Evolutionary conservation across 371 early-diverging fungal species (phyloP), one percentile per base, ranked within the genome.

Genomic region (Mucor plumbeus): DNA sequence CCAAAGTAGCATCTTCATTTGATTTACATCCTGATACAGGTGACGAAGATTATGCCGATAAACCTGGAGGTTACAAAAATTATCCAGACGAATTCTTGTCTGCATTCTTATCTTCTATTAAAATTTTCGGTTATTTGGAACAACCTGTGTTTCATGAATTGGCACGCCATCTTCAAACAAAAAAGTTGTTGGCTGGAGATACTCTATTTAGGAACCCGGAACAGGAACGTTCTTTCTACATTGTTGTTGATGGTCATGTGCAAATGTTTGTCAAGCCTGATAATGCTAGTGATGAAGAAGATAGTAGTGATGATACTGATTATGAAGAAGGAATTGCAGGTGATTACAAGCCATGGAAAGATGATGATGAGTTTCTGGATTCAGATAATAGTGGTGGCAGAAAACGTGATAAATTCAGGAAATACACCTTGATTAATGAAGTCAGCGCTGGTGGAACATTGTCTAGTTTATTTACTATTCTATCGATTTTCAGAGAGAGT

Each of bases 91-190:
- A 94, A 68, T 92, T 95, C 64, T 76, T 94, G 59, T 89, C 90
- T 48, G 92, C 92, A 1, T 94, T 96, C 69, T 82, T 96, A 59
- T 87, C 90, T 1, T 88, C 90, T 14, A 97, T 97, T 78, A 96
- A 96, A 75, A 93, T 97, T n/a, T 98, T 99, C 87, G 97, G 97
- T 1, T 97, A 97, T 72, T 83, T 99, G 39, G 99, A 99, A 65
- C 88, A 94, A 69, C 95, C 95, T 7, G 97, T 99, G 47, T 96
- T 99, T 78, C 94, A 94, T 79, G 97, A 98, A 74, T 85, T 98
- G 39, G 92, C 95, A 6, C 81, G 95, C 34, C 91, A 93, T 71
- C 76, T 94, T 58, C 93, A 95, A 74, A 96, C 95, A 0, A 90
- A 91, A 47, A 90, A 93, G 39, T 74, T 96, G 59, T 80, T 92